Evolutionary conservation across 202 grass and related monocot genomes (phyloP).

Genomic region (Setaria italica): DNA sequence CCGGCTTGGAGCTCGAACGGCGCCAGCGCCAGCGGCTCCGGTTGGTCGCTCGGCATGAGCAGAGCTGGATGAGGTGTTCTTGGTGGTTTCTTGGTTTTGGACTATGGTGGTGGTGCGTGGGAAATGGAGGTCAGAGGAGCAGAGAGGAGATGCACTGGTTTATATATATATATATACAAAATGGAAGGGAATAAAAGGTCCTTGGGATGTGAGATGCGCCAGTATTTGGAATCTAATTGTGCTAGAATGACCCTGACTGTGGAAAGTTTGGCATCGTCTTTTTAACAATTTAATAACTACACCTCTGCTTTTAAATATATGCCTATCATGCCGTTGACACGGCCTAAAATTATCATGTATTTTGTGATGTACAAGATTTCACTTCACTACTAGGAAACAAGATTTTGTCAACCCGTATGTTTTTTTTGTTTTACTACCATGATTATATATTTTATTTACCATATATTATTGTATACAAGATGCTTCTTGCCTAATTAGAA

Average conservation of each 20-base stretch:
- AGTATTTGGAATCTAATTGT: background rate
- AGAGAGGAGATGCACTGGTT: background rate
- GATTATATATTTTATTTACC: too few relatives aligned
- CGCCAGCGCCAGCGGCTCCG: conserved; percentile 29
- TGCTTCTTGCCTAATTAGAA: background rate
- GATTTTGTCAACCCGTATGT: too few relatives aligned
- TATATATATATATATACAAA: background rate
- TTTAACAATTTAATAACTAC: background rate
- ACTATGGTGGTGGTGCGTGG: background rate
- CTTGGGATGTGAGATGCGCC: background rate
- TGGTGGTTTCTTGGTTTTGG: conserved; percentile 10
- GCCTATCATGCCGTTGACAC: too few relatives aligned
- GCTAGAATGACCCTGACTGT: background rate
- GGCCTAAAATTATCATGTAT: background rate
- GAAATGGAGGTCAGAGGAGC: background rate
- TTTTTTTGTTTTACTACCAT: too few relatives aligned
- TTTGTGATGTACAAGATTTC: background rate
- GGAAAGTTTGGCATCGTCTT: background rate
- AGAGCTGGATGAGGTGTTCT: background rate
- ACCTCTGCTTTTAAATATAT: too few relatives aligned
- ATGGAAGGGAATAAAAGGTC: background rate
- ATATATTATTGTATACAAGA: background rate
- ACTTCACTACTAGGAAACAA: too few relatives aligned
- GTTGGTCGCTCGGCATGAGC: conserved; percentile 55
- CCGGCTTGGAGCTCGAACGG: conserved; percentile 10